phyloP scores from a whole-genome alignment of 805 yeast genomes.

The Grigorovia transvaalensis region DNA sequence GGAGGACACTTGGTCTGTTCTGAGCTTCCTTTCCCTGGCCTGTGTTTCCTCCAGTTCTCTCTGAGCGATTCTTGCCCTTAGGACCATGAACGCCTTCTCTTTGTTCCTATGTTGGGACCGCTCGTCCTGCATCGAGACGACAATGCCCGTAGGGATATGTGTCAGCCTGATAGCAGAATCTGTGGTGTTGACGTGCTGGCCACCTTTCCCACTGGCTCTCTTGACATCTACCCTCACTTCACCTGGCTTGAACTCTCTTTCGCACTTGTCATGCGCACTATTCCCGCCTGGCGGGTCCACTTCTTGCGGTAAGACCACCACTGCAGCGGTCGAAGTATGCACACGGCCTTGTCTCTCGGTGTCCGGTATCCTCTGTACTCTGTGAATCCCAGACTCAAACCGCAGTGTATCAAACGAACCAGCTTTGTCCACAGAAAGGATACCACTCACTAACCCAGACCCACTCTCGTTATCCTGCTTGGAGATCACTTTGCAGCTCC shows the following conservation, averaged over 20 bases:
- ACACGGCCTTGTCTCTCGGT: slow-evolving; percentile 91
- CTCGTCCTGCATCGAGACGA: slow-evolving; percentile 87
- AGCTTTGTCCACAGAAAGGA: slow-evolving; percentile 58
- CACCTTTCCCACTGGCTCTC: slow-evolving; percentile 96
- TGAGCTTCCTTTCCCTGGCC: slow-evolving; percentile 50
- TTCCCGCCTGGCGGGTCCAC: slow-evolving; percentile 42
- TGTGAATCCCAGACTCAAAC: slow-evolving; percentile 89
- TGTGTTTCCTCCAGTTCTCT: slow-evolving; percentile 55
- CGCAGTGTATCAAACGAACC: slow-evolving; percentile 68
- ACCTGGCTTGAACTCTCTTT: slow-evolving; percentile 68
- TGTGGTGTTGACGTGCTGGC: slow-evolving; percentile 95
- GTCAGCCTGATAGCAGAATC: slow-evolving; percentile 93
- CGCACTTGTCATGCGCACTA: slow-evolving; percentile 36
- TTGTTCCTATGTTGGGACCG: slow-evolving; percentile 90
- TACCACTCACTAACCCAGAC: slow-evolving; percentile 65
- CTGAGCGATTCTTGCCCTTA: slow-evolving; percentile 79
- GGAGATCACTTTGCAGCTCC: slow-evolving; percentile 59
- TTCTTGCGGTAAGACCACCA: slow-evolving; percentile 80
- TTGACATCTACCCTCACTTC: slow-evolving; percentile 92
- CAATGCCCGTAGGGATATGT: slow-evolving; percentile 84
- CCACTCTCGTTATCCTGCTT: slow-evolving; percentile 47
- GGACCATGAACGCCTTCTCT: slow-evolving; percentile 78
- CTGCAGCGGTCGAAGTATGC: slow-evolving; percentile 95
- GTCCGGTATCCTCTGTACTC: slow-evolving; percentile 89
- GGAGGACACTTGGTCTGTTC: slow-evolving; percentile 77